Evolutionary conservation across 176 grass and related monocot genomes (phyloP).

Genomic region (Melocanna baccifera): DNA sequence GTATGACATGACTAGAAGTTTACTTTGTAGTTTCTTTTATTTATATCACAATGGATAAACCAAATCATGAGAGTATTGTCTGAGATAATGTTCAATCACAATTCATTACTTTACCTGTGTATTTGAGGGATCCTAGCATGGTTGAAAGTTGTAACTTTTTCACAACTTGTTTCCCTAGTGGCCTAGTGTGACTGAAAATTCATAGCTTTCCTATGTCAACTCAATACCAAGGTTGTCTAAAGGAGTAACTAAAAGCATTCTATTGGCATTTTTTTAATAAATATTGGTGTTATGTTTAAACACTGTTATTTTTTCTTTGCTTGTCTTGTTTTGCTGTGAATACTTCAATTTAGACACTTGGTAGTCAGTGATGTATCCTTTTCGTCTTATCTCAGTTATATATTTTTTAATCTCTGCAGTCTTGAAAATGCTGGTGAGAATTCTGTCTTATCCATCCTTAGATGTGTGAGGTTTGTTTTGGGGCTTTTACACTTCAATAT

Average conservation of each 20-base stretch:
- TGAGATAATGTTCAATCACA: not conserved
- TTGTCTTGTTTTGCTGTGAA: constrained; percentile 20
- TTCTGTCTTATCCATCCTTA: constrained; percentile 78
- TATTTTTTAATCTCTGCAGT: constrained; percentile 40
- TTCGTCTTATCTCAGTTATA: not conserved
- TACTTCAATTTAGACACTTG: not conserved
- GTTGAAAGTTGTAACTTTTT: not conserved
- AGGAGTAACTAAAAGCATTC: too few relatives aligned
- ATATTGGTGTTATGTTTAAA: too few relatives aligned
- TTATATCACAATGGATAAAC: not conserved
- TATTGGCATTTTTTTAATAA: too few relatives aligned
- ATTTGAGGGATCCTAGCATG: not conserved
- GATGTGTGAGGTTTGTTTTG: constrained; percentile 80
- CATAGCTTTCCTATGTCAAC: constrained; percentile 15
- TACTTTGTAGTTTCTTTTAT: not conserved
- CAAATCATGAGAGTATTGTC: not conserved
- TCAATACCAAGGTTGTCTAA: too few relatives aligned
- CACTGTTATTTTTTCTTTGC: too few relatives aligned
- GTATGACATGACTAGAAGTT: constrained; percentile 12
- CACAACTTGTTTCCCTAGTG: constrained; percentile 8
- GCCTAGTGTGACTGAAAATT: not conserved
- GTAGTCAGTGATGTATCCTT: not conserved
- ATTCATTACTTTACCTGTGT: not conserved
- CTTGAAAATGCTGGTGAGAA: constrained; percentile 94
- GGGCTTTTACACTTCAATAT: constrained; percentile 41